Percentiles rank a stretch among this genome's conserved stretches.
Conservation (phyloP, 1,284 basidiomycete species). For the Leccinum glutinopallens region DNA sequence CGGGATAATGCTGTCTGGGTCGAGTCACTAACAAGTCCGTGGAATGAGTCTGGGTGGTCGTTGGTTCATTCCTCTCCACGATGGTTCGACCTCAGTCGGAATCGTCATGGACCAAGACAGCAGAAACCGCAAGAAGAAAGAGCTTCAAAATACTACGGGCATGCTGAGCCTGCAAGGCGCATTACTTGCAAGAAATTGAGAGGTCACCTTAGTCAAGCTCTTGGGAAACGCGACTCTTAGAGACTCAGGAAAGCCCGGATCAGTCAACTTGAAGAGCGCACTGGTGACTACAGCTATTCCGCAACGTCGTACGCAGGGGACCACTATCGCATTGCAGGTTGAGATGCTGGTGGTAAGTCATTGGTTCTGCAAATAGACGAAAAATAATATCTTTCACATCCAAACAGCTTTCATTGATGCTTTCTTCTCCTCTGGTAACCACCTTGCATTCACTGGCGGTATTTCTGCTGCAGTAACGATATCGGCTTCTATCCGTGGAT, state of each 20-base stretch:
- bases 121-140: slow-evolving; percentile 41
- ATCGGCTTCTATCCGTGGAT: no score
- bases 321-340: no score
- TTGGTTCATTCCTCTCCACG: background rate
- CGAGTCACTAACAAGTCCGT: slow-evolving; percentile 27
- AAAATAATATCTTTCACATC: no score
- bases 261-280: background rate
- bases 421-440: no score
- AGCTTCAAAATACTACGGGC: slow-evolving; percentile 5
- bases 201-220: slow-evolving; percentile 40
- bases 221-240: slow-evolving; percentile 32
- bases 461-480: no score
- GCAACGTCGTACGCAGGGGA: background rate
- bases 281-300: background rate
- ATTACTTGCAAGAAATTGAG: slow-evolving; percentile 13
- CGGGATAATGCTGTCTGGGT: slow-evolving; percentile 32
- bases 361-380: no score
- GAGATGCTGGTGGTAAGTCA: background rate
- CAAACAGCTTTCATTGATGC: no score
- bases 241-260: background rate
- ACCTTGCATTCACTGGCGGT: no score
- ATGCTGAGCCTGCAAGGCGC: slow-evolving; percentile 9
- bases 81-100: background rate
- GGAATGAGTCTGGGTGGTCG: background rate
- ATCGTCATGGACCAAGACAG: slow-evolving; percentile 25